These are phyloP conservation scores for Rhizophlyctis rosea DNA, from an alignment of 192 early-diverging fungal genomes.

Conservation along the genomic window DNA sequence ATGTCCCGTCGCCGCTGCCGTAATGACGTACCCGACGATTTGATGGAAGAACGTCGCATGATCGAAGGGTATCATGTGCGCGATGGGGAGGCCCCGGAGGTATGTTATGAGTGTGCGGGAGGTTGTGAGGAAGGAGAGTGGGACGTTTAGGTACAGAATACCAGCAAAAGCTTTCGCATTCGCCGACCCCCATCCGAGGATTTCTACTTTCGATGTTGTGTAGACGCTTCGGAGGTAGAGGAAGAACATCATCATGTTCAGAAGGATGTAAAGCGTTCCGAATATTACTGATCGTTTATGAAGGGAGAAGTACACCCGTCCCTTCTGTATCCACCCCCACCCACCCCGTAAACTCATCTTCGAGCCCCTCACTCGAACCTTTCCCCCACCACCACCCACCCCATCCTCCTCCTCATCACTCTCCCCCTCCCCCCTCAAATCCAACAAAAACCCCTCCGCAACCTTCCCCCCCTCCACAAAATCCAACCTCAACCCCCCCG, in stretches of 20 bases:
- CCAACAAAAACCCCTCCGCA: too few species aligned
- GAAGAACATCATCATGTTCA: background rate
- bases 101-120: conserved; percentile 2
- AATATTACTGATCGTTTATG: background rate
- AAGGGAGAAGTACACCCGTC: background rate
- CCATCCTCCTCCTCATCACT: too few species aligned
- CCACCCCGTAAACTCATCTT: too few species aligned
- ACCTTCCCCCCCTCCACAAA: too few species aligned
- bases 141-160: conserved; percentile 1
- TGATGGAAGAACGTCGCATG: conserved; percentile 9
- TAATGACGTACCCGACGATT: conserved; percentile 1
- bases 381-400: too few species aligned
- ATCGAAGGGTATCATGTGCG: conserved; percentile 1
- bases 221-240: background rate
- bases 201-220: background rate
- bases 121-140: conserved; percentile 2
- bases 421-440: too few species aligned
- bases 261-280: background rate
- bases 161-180: conserved; percentile 1
- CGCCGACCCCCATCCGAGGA: background rate
- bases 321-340: background rate
- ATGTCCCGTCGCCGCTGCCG: background rate
- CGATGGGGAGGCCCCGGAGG: background rate
- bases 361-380: too few species aligned
- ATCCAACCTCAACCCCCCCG: too few species aligned